A percentile compares a stretch with the other conserved stretches of the same genome.
These are phyloP conservation scores for Manihot esculenta DNA, from an alignment of 441 rosid genomes.

Conservation along the genomic window DNA sequence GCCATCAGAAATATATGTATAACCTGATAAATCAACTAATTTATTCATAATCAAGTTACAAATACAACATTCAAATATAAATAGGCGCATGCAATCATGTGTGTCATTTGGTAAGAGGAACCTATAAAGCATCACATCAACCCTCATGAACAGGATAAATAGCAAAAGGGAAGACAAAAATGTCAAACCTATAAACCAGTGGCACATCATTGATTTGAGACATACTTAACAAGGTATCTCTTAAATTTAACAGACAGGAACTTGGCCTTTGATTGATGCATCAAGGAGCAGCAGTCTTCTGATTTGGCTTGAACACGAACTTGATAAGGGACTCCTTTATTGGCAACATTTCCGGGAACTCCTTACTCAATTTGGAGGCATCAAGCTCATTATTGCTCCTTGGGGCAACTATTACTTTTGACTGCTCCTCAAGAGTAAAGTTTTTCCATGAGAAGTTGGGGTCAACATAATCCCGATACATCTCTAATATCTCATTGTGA, in stretches of 20 bases:
- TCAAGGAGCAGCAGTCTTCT: slow-evolving; percentile 48
- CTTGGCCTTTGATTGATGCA: slow-evolving; percentile 6
- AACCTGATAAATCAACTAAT: slow-evolving; percentile 22
- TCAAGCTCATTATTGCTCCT: slow-evolving; percentile 97
- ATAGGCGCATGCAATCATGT: slow-evolving; percentile 21
- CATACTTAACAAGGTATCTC: slow-evolving; percentile 18
- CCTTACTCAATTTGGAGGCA: slow-evolving; percentile 59
- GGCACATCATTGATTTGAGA: slow-evolving; percentile 8
- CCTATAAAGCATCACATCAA: slow-evolving; percentile 19
- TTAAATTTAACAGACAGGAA: slow-evolving; percentile 14
- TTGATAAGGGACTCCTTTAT: slow-evolving; percentile 79
- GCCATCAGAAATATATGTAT: slow-evolving; percentile 5
- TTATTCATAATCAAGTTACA: slow-evolving; percentile 31
- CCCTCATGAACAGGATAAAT: slow-evolving; percentile 24
- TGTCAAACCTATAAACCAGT: slow-evolving; percentile 11
- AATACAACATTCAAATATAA: slow-evolving; percentile 25
- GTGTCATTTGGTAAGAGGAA: slow-evolving; percentile 17
- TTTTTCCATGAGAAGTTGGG: slow-evolving; percentile 77
- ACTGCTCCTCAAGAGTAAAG: slow-evolving; percentile 84
- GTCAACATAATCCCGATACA: slow-evolving; percentile 65
- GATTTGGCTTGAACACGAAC: slow-evolving; percentile 74
- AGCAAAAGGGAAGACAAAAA: slow-evolving; percentile 13
- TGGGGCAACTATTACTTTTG: slow-evolving; percentile 83
- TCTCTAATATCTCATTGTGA: slow-evolving; percentile 87
- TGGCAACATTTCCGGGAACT: slow-evolving; percentile 79